Evolutionary conservation across 176 grass and related monocot genomes (phyloP), one percentile per base, ranked within the genome.

Genomic region (Oryza longistaminata): DNA sequence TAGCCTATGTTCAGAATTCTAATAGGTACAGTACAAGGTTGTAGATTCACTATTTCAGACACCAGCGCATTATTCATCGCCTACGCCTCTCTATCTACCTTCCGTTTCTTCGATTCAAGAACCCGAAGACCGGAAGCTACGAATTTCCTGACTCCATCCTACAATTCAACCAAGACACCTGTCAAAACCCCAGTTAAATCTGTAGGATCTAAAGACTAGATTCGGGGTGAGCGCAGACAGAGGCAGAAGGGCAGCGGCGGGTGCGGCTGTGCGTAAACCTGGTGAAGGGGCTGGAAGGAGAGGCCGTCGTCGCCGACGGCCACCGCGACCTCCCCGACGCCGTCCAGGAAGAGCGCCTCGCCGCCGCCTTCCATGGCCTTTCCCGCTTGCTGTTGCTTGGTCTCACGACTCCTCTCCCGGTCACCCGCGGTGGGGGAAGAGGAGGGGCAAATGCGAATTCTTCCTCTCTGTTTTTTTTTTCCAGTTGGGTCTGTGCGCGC

Each of bases 281-380:
- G 27, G 64, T 91, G 85, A 73, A 98, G 66, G 27, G 82, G 89
- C 68, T 81, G 86, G 68, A 88, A 76, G 40, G 85, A 98, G 67
- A 98, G 71, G 66, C 91, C 93, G 21, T 75, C 70, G 64, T 64
- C 16, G 76, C 58, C 74, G 68, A 95, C 25, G 72, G 87, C 22
- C 50, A 91, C 72, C 68, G 67, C 12, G 67, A 95, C 91, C 82
- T 92, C 95, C 37, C 95, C 95, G 71, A 89, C 60, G 64, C 91
- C 71, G 70, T 89, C 87, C 25, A 98, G 72, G 68, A 93, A 90
- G 82, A 95, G 87, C 80, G 68, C 75, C 65, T 82, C 83, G 16
- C 82, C 84, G 39, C 78, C 86, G 69, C 81, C 45, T 34, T 88
- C 87, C 95, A 95, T 98, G 77, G 24, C 71, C 40, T 52, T 33